Conservation (phyloP, 1,139 yeast species). For the Saccharomyces pastorianus region DNA sequence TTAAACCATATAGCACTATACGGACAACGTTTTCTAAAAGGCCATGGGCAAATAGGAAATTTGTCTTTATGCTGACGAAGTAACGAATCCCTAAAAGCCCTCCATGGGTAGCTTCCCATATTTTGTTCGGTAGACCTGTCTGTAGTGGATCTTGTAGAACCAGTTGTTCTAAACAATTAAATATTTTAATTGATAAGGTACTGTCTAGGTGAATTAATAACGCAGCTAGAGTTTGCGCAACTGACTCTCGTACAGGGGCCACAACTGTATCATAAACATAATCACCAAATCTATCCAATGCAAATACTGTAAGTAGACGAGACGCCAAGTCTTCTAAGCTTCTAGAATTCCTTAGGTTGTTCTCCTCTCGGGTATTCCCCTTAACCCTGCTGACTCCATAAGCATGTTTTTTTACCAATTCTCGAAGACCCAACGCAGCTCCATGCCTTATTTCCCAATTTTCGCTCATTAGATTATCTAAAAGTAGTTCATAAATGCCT, state of each 20-base stretch:
- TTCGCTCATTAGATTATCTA: constrained; percentile 75
- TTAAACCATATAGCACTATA: constrained; percentile 81
- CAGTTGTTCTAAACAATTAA: constrained; percentile 56
- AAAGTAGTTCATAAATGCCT: constrained; percentile 83
- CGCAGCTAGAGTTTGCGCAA: constrained; percentile 92
- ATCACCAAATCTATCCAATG: constrained; percentile 93
- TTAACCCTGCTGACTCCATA: constrained; percentile 75
- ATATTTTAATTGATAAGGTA: constrained; percentile 50
- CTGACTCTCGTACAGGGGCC: constrained; percentile 95
- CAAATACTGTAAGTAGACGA: constrained; percentile 76
- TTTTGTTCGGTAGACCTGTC: constrained; percentile 26
- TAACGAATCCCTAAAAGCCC: constrained; percentile 92
- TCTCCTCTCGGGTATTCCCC: constrained; percentile 54
- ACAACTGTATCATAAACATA: constrained; percentile 96
- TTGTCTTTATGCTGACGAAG: constrained; percentile 83
- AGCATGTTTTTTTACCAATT: constrained; percentile 77
- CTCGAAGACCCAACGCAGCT: constrained; percentile 87
- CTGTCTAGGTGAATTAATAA: constrained; percentile 63
- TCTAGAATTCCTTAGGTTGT: constrained; percentile 53
- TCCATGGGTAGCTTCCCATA: constrained; percentile 98
- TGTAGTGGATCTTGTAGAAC: constrained; percentile 58
- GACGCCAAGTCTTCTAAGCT: constrained; percentile 87
- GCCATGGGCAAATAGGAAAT: constrained; percentile 52
- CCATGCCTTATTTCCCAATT: constrained; percentile 97
- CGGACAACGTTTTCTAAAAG: constrained; percentile 65